Percentiles rank a stretch among this genome's conserved stretches.
Conservation (phyloP, 2,329 filamentous ascomycete genomes). For the Botrytis galanthina region DNA sequence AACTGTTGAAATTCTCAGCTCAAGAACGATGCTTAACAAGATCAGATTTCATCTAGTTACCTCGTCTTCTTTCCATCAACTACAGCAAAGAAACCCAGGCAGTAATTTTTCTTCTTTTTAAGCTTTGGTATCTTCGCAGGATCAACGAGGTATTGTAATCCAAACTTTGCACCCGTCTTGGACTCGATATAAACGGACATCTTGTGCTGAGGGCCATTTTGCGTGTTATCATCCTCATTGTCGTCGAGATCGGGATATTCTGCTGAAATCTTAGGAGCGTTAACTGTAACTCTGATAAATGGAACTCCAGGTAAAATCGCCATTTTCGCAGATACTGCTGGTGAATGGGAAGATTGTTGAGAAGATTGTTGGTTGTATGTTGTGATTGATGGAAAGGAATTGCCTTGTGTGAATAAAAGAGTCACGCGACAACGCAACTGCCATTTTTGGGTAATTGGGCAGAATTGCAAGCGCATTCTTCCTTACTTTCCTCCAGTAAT, state of each 20-base stretch:
- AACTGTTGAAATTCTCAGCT: neutral
- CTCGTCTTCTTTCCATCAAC: constrained; percentile 8
- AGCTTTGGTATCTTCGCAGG: neutral
- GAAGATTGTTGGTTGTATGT: neutral
- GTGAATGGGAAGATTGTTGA: no score
- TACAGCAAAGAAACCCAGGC: constrained; percentile 8
- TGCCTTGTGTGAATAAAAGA: neutral
- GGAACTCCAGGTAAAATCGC: constrained; percentile 9
- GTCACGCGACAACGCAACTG: neutral
- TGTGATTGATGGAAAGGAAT: neutral
- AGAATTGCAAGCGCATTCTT: neutral
- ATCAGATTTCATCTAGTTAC: neutral
- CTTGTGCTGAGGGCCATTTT: neutral
- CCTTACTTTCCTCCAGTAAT: neutral
- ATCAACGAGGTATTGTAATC: neutral
- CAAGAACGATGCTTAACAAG: neutral
- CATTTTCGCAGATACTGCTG: neutral
- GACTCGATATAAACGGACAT: constrained; percentile 15
- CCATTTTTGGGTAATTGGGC: neutral
- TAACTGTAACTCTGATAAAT: constrained; percentile 1
- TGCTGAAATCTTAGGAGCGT: neutral
- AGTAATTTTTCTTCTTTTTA: neutral
- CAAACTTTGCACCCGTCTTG: neutral
- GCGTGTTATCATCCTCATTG: neutral
- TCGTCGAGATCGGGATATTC: constrained; percentile 10